phyloP scores from a whole-genome alignment of 306 rosid genomes.

The Lupinus albus region DNA sequence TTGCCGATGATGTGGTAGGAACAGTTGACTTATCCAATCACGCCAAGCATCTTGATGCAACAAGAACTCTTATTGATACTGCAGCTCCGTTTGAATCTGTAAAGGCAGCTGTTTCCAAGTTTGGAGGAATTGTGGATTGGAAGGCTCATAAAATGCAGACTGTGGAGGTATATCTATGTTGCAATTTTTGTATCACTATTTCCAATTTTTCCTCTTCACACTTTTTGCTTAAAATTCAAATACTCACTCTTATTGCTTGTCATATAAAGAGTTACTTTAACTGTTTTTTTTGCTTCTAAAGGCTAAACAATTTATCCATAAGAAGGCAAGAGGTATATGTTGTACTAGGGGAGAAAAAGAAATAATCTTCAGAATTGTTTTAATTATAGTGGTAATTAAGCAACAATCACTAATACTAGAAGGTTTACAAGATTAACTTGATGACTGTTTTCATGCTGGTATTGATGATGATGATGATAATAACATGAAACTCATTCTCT shows the following conservation, averaged over 20 bases:
- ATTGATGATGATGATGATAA: conserved; percentile 20
- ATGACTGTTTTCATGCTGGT: conserved; percentile 7
- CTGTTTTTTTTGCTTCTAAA: conserved; percentile 34
- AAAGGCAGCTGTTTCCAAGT: conserved; percentile 95
- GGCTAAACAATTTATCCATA: conserved; percentile 25
- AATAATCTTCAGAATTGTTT: conserved; percentile 16
- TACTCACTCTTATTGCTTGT: conserved; percentile 30
- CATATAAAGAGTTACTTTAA: conserved; percentile 27
- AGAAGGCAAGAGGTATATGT: conserved; percentile 12
- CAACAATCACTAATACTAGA: conserved; percentile 15
- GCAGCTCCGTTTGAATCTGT: conserved; percentile 96
- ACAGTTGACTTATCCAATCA: conserved; percentile 46
- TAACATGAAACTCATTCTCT: not conserved
- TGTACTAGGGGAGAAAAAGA: conserved; percentile 16
- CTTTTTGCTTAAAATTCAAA: conserved; percentile 31
- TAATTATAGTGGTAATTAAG: conserved; percentile 34
- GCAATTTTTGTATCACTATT: conserved; percentile 17
- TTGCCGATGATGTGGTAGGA: conserved; percentile 23
- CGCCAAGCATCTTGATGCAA: conserved; percentile 48
- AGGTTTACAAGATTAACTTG: conserved; percentile 13
- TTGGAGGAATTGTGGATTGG: conserved; percentile 99
- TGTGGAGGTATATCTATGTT: conserved; percentile 69
- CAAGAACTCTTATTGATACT: conserved; percentile 78
- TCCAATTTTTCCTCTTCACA: conserved; percentile 19
- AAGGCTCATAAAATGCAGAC: conserved; percentile 91